Percentiles rank a stretch among this genome's conserved stretches.
These are phyloP conservation scores for Begonia masoniana DNA, from an alignment of 306 rosid genomes.

Conservation along the genomic window DNA sequence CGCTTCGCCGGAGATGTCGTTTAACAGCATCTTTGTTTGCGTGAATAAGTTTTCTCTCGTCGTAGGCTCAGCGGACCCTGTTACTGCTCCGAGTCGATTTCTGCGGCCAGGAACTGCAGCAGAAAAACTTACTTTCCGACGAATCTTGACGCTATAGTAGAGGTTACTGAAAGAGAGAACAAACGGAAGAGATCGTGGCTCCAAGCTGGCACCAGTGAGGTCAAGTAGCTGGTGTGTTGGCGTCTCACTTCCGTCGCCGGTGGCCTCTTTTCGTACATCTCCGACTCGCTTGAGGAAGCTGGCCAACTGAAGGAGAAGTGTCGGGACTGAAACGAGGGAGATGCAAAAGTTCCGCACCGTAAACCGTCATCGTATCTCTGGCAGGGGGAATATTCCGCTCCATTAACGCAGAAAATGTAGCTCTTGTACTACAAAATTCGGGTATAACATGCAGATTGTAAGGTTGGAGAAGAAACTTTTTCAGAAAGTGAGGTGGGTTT, in stretches of 20 bases:
- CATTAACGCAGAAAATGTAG: constrained; percentile 27
- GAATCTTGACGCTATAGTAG: constrained; percentile 59
- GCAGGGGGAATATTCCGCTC: constrained; percentile 27
- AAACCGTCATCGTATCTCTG: constrained; percentile 15
- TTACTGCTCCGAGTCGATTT: constrained; percentile 8
- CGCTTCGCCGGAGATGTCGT: constrained; percentile 81
- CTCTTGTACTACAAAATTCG: no score
- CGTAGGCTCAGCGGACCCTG: constrained; percentile 16
- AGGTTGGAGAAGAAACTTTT: no score
- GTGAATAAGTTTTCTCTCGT: constrained; percentile 31
- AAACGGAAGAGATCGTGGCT: constrained; percentile 50
- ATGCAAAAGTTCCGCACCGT: constrained; percentile 26
- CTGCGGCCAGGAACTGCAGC: constrained; percentile 1
- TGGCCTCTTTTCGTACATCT: constrained; percentile 42
- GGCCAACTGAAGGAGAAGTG: constrained; percentile 48
- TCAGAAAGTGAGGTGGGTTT: no score
- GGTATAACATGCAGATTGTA: no score
- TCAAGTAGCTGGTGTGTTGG: constrained; percentile 56
- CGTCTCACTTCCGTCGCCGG: constrained; percentile 62
- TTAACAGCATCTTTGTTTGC: constrained; percentile 47
- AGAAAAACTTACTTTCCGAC: constrained; percentile 33
- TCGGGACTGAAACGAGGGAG: constrained; percentile 14
- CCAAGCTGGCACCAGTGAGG: constrained; percentile 17
- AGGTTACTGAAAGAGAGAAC: constrained; percentile 61
- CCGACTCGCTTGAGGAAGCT: constrained; percentile 69